Evolutionary conservation across 352 stramenopile species (phyloP).

Genomic region (Blastocystis sp.): DNA sequence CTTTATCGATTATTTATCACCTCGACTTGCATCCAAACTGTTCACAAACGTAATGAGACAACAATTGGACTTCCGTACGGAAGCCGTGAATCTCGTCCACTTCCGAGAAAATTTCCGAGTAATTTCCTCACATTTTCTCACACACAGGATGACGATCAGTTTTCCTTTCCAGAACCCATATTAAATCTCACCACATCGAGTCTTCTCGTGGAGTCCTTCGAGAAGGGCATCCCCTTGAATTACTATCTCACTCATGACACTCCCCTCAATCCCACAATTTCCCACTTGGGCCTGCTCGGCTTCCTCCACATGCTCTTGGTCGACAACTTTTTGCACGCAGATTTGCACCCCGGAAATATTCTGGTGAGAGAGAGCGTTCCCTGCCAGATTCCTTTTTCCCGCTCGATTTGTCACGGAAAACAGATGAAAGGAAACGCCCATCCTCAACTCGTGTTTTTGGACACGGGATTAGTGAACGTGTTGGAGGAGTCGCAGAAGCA

Average conservation of each 20-base stretch:
- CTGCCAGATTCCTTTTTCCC: constrained; percentile 9
- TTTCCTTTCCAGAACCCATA: constrained; percentile 44
- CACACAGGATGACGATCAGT: constrained; percentile 39
- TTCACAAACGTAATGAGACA: constrained; percentile 31
- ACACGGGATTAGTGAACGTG: constrained; percentile 24
- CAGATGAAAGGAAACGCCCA: neutral
- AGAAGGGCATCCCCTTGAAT: constrained; percentile 10
- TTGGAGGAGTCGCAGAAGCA: constrained; percentile 55
- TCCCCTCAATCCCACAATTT: neutral
- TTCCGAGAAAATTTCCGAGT: constrained; percentile 50
- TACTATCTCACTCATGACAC: neutral
- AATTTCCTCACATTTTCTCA: neutral
- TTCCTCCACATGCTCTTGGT: constrained; percentile 73
- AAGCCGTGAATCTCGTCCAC: constrained; percentile 51
- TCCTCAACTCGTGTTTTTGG: constrained; percentile 51
- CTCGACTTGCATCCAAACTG: neutral
- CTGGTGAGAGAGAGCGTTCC: constrained; percentile 41
- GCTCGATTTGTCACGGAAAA: neutral
- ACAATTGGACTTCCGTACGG: constrained; percentile 42
- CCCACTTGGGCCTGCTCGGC: constrained; percentile 11
- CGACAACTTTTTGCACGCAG: constrained; percentile 66
- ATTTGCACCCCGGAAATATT: constrained; percentile 58
- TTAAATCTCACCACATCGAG: constrained; percentile 9
- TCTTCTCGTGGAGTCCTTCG: constrained; percentile 25
- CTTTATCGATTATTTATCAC: constrained; percentile 24